Conservation (phyloP, 768 basidiomycete genomes). For the Lactifluus hygrophoroides region DNA sequence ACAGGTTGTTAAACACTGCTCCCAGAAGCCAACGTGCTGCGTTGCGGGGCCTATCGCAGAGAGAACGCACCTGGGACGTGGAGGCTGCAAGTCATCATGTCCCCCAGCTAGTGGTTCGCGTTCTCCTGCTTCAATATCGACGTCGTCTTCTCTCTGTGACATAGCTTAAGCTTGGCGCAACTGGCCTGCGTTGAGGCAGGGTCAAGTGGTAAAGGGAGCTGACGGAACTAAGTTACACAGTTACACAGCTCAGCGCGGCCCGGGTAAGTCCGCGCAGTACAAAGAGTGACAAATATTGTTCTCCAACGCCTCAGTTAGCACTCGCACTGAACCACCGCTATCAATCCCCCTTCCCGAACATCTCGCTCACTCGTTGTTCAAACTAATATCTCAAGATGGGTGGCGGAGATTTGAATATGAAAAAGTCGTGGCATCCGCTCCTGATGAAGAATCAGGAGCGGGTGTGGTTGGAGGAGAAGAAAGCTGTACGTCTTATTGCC, state of each 20-base stretch:
- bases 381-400: slow-evolving; percentile 64
- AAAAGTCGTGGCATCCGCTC: slow-evolving; percentile 98
- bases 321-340: no score
- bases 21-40: slow-evolving; percentile 12
- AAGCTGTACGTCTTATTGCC: slow-evolving; percentile 53
- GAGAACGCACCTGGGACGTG: slow-evolving; percentile 22
- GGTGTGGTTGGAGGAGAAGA: slow-evolving; percentile 98
- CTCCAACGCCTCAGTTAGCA: no score
- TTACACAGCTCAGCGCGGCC: neutral
- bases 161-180: slow-evolving; percentile 16
- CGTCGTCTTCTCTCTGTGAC: slow-evolving; percentile 24
- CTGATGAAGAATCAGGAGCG: slow-evolving; percentile 97
- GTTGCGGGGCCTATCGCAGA: slow-evolving; percentile 5
- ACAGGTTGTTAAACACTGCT: neutral
- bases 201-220: neutral
- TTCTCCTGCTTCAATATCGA: slow-evolving; percentile 28
- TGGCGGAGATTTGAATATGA: slow-evolving; percentile 98
- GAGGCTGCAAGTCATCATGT: slow-evolving; percentile 11
- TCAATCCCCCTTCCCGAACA: slow-evolving; percentile 2
- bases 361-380: slow-evolving; percentile 17
- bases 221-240: no score
- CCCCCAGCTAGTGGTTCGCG: slow-evolving; percentile 24
- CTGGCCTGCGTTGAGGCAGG: neutral
- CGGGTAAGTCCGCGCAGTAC: neutral
- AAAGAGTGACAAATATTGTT: slow-evolving; percentile 9